These are phyloP conservation scores for Phytopythium mirpurense DNA, from an alignment of 352 stramenopile species.

Conservation along the genomic window DNA sequence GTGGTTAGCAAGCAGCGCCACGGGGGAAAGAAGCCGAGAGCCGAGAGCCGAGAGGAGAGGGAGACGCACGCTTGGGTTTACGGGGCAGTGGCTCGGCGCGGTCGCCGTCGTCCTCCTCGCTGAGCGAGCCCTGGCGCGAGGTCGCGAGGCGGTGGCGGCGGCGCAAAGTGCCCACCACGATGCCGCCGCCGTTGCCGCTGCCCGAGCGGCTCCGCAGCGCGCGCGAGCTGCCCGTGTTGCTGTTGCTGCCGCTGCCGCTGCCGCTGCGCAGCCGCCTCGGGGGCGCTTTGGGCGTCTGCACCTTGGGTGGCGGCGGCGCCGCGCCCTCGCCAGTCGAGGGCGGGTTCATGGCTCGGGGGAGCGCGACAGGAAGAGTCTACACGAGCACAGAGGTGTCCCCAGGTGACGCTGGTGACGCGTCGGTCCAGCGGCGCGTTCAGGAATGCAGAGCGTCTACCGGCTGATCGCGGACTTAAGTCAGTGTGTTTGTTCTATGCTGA, in stretches of 20 bases:
- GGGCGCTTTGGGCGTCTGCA: conserved; percentile 20
- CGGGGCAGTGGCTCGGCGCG: conserved; percentile 12
- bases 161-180: conserved; percentile 33
- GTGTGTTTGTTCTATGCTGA: no score
- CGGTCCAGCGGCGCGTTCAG: no score
- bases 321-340: neutral
- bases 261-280: conserved; percentile 45
- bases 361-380: no score
- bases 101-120: conserved; percentile 21
- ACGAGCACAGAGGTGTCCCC: no score
- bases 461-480: no score
- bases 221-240: conserved; percentile 12
- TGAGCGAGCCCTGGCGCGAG: conserved; percentile 21
- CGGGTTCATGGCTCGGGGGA: neutral
- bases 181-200: conserved; percentile 25
- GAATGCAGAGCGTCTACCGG: no score
- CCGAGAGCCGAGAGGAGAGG: conserved; percentile 4
- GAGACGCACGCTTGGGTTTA: conserved; percentile 3
- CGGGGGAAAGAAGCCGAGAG: no score
- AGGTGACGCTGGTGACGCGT: no score
- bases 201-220: conserved; percentile 13
- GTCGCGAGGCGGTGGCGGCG: conserved; percentile 23
- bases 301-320: conserved; percentile 28
- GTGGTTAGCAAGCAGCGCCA: no score
- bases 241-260: conserved; percentile 46